Conservation (phyloP, 768 basidiomycete genomes). For the Lactifluus subvellereus region DNA sequence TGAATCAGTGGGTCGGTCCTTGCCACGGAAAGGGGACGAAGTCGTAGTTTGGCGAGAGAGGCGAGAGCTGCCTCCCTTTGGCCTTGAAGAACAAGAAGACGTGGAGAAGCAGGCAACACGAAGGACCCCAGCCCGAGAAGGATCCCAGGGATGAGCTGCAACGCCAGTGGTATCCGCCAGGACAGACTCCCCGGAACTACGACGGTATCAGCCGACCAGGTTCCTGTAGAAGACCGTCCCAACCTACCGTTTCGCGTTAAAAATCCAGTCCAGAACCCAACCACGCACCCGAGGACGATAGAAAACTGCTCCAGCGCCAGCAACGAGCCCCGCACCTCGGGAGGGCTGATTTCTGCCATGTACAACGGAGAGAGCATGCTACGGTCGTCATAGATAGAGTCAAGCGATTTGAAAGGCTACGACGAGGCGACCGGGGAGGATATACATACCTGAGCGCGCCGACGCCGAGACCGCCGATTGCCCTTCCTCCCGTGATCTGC, state of each 20-base stretch:
- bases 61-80: constrained; percentile 50
- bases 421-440: background rate
- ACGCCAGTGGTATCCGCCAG: constrained; percentile 71
- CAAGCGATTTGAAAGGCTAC: constrained; percentile 1
- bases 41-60: constrained; percentile 53
- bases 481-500: constrained; percentile 63
- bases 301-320: constrained; percentile 76
- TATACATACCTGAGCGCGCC: constrained; percentile 45
- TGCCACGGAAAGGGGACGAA: constrained; percentile 42
- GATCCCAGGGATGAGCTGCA: constrained; percentile 66
- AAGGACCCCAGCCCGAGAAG: constrained; percentile 56
- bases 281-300: constrained; percentile 75
- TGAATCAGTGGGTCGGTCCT: constrained; percentile 46
- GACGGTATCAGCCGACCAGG: background rate
- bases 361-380: constrained; percentile 80
- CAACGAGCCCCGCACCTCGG: constrained; percentile 72
- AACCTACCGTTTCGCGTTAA: constrained; percentile 57
- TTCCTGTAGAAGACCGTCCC: background rate
- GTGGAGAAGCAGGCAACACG: constrained; percentile 57
- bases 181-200: constrained; percentile 57
- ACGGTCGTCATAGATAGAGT: background rate
- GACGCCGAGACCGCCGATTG: constrained; percentile 75
- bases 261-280: constrained; percentile 82
- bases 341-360: constrained; percentile 80
- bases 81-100: constrained; percentile 52